phyloP scores from a whole-genome alignment of 768 basidiomycete species.

The Phlebiopsis gigantea region DNA sequence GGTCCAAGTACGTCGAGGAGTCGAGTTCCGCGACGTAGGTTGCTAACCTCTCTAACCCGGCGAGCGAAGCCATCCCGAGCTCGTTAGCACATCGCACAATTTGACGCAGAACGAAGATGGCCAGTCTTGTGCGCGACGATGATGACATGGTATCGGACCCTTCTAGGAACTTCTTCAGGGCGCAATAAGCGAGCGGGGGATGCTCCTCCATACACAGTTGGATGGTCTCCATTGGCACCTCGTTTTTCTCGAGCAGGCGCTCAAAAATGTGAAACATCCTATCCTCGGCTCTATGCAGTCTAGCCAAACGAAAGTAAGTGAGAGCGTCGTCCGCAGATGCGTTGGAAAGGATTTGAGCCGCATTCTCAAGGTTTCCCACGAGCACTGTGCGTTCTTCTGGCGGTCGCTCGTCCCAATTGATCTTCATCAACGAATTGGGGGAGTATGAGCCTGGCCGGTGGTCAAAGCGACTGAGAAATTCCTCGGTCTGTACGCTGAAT shows the following conservation, averaged over 20 bases:
- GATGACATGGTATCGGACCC: constrained; percentile 22
- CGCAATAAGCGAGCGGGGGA: constrained; percentile 49
- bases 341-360: background rate
- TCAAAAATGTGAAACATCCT: constrained; percentile 50
- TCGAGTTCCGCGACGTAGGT: constrained; percentile 36
- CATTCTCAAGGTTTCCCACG: constrained; percentile 6
- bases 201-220: constrained; percentile 41
- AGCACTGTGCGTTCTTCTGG: constrained; percentile 28
- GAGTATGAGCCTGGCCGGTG: constrained; percentile 15
- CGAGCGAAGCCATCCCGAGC: constrained; percentile 49
- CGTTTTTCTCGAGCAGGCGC: constrained; percentile 25
- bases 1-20: constrained; percentile 41
- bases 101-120: constrained; percentile 34
- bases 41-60: constrained; percentile 52
- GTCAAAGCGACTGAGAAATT: constrained; percentile 21
- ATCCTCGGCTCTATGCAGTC: constrained; percentile 49
- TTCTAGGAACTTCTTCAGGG: constrained; percentile 45
- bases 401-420: constrained; percentile 27
- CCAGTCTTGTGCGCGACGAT: constrained; percentile 14
- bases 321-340: constrained; percentile 7
- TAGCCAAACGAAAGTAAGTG: constrained; percentile 27
- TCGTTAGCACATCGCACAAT: constrained; percentile 52
- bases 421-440: constrained; percentile 12
- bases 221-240: constrained; percentile 28
- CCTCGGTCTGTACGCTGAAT: constrained; percentile 26